Evolutionary conservation across 192 early-diverging fungal species (phyloP).

Genomic region (Dissophora ornata): DNA sequence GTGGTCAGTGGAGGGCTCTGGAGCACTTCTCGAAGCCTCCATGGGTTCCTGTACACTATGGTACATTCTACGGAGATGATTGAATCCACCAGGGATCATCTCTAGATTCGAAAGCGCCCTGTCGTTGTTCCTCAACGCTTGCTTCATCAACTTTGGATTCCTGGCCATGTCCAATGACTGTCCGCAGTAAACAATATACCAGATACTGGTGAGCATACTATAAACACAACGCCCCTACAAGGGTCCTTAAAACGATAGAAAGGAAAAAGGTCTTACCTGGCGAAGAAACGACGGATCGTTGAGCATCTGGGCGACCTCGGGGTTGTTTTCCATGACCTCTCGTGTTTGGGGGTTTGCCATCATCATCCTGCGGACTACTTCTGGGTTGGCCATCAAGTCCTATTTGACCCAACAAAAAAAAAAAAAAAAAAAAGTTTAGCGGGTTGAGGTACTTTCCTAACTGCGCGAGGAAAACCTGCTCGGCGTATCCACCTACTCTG

Average conservation of each 20-base stretch:
- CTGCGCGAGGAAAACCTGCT: no score
- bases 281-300: slow-evolving; percentile 71
- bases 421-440: no score
- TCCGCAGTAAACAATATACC: neutral
- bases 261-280: slow-evolving; percentile 49
- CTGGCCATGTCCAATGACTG: slow-evolving; percentile 61
- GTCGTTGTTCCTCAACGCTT: slow-evolving; percentile 72
- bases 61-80: slow-evolving; percentile 70
- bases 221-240: no score
- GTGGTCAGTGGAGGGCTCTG: slow-evolving; percentile 59
- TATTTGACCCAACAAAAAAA: slow-evolving; percentile 13
- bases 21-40: slow-evolving; percentile 61
- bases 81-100: slow-evolving; percentile 73
- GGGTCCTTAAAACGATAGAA: neutral
- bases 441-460: no score
- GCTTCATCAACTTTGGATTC: slow-evolving; percentile 71
- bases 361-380: slow-evolving; percentile 68
- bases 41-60: slow-evolving; percentile 66
- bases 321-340: slow-evolving; percentile 69
- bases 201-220: no score
- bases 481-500: slow-evolving; percentile 49
- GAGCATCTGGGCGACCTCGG: slow-evolving; percentile 71
- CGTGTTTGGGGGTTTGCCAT: slow-evolving; percentile 71
- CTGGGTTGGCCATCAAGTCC: slow-evolving; percentile 60
- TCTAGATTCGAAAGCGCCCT: slow-evolving; percentile 73